Percentiles rank a stretch among this genome's conserved stretches.
phyloP scores from a whole-genome alignment of 108 stramenopile genomes.

The Conticribra weissflogii region DNA sequence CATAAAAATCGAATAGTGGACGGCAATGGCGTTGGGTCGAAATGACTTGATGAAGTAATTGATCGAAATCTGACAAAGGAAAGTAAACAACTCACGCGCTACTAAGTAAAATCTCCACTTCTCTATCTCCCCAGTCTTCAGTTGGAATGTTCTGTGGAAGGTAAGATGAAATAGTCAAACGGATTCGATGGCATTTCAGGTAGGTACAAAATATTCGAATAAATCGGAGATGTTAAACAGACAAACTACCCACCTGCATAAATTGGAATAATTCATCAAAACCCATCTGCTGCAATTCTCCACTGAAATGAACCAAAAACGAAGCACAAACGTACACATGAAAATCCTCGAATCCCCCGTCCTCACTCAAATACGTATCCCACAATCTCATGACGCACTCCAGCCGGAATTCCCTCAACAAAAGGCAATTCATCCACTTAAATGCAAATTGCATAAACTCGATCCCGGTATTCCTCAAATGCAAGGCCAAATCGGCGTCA shows the following conservation, averaged over 20 bases:
- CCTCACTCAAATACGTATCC: constrained; percentile 94
- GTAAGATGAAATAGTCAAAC: background rate
- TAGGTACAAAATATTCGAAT: too few species aligned
- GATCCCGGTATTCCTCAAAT: constrained; percentile 80
- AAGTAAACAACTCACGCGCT: constrained; percentile 53
- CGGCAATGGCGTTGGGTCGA: too few species aligned
- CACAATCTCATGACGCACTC: constrained; percentile 85
- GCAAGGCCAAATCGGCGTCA: constrained; percentile 84
- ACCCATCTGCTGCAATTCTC: constrained; percentile 83
- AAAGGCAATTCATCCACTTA: constrained; percentile 99
- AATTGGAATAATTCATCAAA: constrained; percentile 97
- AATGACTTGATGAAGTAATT: too few species aligned
- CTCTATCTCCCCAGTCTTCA: constrained; percentile 79
- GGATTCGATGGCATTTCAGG: background rate
- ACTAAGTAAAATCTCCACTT: constrained; percentile 87
- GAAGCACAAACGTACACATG: constrained; percentile 99
- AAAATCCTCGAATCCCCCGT: constrained; percentile 94
- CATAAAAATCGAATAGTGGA: too few species aligned
- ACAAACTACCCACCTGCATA: constrained; percentile 65
- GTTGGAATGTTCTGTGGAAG: constrained; percentile 64
- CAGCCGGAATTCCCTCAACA: constrained; percentile 92
- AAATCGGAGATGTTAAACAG: background rate
- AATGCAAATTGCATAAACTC: constrained; percentile 97
- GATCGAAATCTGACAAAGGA: too few species aligned
- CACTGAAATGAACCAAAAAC: constrained; percentile 91